phyloP scores from a whole-genome alignment of 225 moss, liverwort and hornwort genomes.

The Ulota crispa region DNA sequence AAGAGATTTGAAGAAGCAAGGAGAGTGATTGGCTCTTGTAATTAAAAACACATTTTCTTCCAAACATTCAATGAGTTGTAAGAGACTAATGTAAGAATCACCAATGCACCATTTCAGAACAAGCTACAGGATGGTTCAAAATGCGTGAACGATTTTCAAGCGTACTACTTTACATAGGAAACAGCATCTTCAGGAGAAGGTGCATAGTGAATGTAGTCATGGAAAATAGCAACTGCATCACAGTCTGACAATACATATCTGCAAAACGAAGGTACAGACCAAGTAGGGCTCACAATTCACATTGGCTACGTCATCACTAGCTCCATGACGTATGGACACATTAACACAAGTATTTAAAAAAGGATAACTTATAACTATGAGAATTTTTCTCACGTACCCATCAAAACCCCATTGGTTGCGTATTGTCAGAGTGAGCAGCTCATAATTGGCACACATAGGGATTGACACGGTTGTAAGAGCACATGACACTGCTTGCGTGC shows the following conservation, averaged over 20 bases:
- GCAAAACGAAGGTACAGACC: constrained; percentile 21
- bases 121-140: too few relatives aligned
- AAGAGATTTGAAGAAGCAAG: too few relatives aligned
- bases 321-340: not conserved
- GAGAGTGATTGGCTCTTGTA: too few relatives aligned
- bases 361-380: not conserved
- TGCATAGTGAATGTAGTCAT: constrained; percentile 50
- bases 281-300: not conserved
- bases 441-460: constrained; percentile 64
- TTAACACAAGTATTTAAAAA: not conserved
- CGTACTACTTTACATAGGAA: too few relatives aligned
- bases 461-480: constrained; percentile 79
- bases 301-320: not conserved
- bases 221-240: constrained; percentile 71
- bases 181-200: constrained; percentile 52
- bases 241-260: constrained; percentile 84
- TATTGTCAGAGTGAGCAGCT: constrained; percentile 59
- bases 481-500: constrained; percentile 77
- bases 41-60: too few relatives aligned
- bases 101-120: too few relatives aligned
- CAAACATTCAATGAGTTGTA: too few relatives aligned
- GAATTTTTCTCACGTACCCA: constrained; percentile 44
- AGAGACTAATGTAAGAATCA: too few relatives aligned
- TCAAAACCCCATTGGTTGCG: constrained; percentile 72
- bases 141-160: too few relatives aligned